Evolutionary conservation across 139 green algal genomes (phyloP), one percentile per base, ranked within the genome.

Genomic region (Ettlia oleoabundans): DNA sequence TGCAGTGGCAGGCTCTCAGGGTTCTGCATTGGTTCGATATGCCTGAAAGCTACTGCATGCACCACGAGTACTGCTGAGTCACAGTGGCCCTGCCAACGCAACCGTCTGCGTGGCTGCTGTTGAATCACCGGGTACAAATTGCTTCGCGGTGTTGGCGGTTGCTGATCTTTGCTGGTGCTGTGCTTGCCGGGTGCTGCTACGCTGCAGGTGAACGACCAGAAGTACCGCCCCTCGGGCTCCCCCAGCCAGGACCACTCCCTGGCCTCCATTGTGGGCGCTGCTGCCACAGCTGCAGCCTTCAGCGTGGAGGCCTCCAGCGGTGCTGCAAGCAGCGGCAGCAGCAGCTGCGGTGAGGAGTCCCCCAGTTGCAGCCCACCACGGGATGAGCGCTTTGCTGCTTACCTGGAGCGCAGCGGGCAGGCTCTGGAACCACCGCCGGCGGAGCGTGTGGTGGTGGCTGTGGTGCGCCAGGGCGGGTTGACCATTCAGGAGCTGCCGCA

Each of bases 211-310:
- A 15, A 87, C 58, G 91, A 93, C 75, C 76, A 89, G 22, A 93
- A 93, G 82, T 86, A 32, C 52, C 81, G 90, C 5, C 89, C 89
- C 47, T 85, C 76, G 26, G 89, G 89, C 22, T 86, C 71, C 6
- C 89, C 89, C 7, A 41, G 74, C 13, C 79, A 75, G 38, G 87
- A 89, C 61, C 61, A 41, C 37, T 81, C 65, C 22, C 75, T 92
- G 32, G 68, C 53, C 33, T 51, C 26, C 42, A 68, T 89, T 1
- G 37, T 65, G 30, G 38, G 47, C 28, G 33, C 30, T 18, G 19
- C 10, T 4, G 3, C n/a, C 9, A 32, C 47, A 13, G 10, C 72
- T 13, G 41, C 32, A 19, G 32, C 35, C 9, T 41, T 9, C 55
- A 13, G 26, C 41, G 41, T 1, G 0, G 66, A 47, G 15, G 26